Evolutionary conservation across 257 asterid genomes (phyloP), one percentile per base, ranked within the genome.

Genomic region (Salvia splendens): DNA sequence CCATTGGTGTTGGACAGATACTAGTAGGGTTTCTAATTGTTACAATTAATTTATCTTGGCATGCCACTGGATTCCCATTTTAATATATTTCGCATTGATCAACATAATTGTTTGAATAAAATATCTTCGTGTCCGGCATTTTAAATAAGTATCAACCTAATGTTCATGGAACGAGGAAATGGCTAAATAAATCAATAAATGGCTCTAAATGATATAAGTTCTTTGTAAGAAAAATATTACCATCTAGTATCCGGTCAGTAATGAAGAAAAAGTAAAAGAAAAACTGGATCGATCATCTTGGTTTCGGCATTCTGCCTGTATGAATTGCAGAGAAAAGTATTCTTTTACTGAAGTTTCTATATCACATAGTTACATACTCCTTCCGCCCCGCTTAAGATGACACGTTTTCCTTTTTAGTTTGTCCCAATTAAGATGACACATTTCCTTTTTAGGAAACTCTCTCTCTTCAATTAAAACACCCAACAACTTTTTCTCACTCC

Each of bases 171-270:
- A 69, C 40, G 6, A 40, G 51, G 36, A 50, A 38, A 9, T 50
- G 48, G 30, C 4, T 61, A 28, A 60, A 36, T 68, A 43, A 33
- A 55, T 48, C 35, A 64, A 41, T 40, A 35, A 42, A 52, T 32
- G 20, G 12, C n/a, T 70, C 43, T 67, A 70, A 73, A 43, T 73
- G 60, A 30, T 73, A 15, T 52, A 41, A 49, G 30, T 32, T 15
- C 15, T 64, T 61, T 61, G 49, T 69, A 46, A 24, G 30, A 24
- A 24, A 24, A 24, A 24, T 24, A 0, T 24, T 2, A 24, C 30
- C 64, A 63, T 56, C n/a, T 59, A 8, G 1, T 64, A 60, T 28
- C 17, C 38, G 11, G 57, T 65, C 10, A 53, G 68, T 5, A 50
- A 63, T 56, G 75, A 49, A 56, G 52, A 16, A 20, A 52, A 57